Evolutionary conservation across 2,329 filamentous ascomycete genomes (phyloP).

Genomic region (Beauveria rudraprayagi): DNA sequence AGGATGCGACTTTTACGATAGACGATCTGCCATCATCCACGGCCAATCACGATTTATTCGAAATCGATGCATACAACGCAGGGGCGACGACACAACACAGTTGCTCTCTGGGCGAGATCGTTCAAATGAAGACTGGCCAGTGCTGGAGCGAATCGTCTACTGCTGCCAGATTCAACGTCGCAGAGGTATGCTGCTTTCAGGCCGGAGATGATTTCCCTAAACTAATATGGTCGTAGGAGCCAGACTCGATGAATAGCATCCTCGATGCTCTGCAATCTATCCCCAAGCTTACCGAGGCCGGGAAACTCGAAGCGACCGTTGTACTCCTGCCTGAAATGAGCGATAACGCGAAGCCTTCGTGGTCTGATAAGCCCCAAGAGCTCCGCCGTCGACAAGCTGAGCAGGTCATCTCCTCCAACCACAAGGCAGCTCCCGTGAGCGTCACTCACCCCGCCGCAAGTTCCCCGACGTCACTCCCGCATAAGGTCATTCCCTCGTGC

Average conservation of each 20-base stretch:
- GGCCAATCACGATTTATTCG: constrained; percentile 35
- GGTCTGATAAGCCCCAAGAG: constrained; percentile 33
- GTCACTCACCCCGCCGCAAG: constrained; percentile 16
- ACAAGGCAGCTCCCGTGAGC: constrained; percentile 20
- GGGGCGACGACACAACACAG: constrained; percentile 27
- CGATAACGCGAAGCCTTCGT: constrained; percentile 29
- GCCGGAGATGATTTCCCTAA: neutral
- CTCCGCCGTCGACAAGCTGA: constrained; percentile 43
- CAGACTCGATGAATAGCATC: constrained; percentile 20
- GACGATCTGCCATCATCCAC: constrained; percentile 34
- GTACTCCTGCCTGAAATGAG: constrained; percentile 45
- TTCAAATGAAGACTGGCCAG: constrained; percentile 33
- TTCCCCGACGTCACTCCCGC: constrained; percentile 28
- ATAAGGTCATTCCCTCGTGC: constrained; percentile 57
- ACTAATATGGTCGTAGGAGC: constrained; percentile 27
- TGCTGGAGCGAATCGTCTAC: constrained; percentile 39
- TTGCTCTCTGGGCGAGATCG: constrained; percentile 31
- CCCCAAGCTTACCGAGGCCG: constrained; percentile 35
- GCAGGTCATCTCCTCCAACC: constrained; percentile 34
- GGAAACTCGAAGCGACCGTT: constrained; percentile 48
- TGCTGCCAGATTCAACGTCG: constrained; percentile 35
- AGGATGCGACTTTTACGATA: constrained; percentile 40
- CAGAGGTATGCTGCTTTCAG: constrained; percentile 28
- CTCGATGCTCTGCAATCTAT: constrained; percentile 39
- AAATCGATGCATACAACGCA: constrained; percentile 32